These are phyloP conservation scores for Xylaria venustula DNA, from an alignment of 495 filamentous ascomycete species.

Conservation along the genomic window DNA sequence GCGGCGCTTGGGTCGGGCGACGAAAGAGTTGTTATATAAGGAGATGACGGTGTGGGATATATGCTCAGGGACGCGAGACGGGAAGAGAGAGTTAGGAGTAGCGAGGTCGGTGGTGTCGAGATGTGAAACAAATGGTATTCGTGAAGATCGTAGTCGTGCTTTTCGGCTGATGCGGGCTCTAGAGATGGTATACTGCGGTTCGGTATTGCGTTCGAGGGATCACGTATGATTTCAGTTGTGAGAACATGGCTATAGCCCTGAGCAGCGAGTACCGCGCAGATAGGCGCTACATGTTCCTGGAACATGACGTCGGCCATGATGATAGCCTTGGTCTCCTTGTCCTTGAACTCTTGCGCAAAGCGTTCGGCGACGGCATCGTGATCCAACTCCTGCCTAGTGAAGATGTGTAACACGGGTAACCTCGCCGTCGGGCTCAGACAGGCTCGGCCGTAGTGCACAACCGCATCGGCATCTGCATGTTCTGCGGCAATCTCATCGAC, in stretches of 20 bases:
- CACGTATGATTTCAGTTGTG: conserved; percentile 68
- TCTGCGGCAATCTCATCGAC: conserved; percentile 97
- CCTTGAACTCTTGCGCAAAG: conserved; percentile 68
- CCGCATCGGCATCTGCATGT: conserved; percentile 84
- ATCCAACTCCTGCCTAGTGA: conserved; percentile 68
- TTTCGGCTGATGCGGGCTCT: neutral
- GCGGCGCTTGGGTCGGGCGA: conserved; percentile 32
- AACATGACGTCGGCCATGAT: conserved; percentile 91
- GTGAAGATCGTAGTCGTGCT: conserved; percentile 45
- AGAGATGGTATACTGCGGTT: conserved; percentile 59
- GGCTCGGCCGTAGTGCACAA: conserved; percentile 91
- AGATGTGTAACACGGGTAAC: conserved; percentile 89
- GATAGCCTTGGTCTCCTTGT: conserved; percentile 63
- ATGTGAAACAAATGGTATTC: conserved; percentile 88
- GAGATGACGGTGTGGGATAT: conserved; percentile 57
- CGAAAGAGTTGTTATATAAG: conserved; percentile 50
- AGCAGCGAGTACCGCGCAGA: conserved; percentile 17
- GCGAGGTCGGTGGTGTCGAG: conserved; percentile 75
- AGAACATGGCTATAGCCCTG: conserved; percentile 70
- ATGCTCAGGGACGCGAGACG: conserved; percentile 77
- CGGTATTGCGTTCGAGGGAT: conserved; percentile 80
- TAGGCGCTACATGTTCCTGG: conserved; percentile 59
- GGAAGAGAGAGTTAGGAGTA: conserved; percentile 84
- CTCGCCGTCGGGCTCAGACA: conserved; percentile 89
- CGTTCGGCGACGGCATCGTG: conserved; percentile 54